A percentile compares a stretch with the other conserved stretches of the same genome.
These are phyloP conservation scores for Coemansia erecta DNA, from an alignment of 192 early-diverging fungal species.

Conservation along the genomic window DNA sequence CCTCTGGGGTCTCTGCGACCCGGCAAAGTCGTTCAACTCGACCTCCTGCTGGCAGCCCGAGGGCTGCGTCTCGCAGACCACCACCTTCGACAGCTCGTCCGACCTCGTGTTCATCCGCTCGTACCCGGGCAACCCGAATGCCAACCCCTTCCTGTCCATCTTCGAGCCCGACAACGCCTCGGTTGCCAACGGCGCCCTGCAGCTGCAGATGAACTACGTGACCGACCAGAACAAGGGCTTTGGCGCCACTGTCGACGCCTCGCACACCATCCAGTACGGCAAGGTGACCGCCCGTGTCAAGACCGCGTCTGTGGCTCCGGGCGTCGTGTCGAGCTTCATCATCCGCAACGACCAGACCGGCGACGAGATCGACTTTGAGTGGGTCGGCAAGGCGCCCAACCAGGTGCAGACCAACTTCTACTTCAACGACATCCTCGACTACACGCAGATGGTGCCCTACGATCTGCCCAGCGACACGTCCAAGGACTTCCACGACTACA, in stretches of 20 bases:
- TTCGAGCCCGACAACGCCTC: conserved; percentile 39
- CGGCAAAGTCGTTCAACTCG: conserved; percentile 41
- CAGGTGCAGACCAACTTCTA: conserved; percentile 69
- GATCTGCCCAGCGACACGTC: conserved; percentile 31
- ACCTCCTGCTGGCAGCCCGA: conserved; percentile 46
- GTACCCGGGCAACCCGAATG: conserved; percentile 28
- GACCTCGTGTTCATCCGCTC: conserved; percentile 26
- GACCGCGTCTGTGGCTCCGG: conserved; percentile 52
- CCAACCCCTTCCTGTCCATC: conserved; percentile 51
- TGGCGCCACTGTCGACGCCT: conserved; percentile 53
- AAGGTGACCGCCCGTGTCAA: conserved; percentile 58
- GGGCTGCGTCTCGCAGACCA: conserved; percentile 30
- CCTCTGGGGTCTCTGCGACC: conserved; percentile 47
- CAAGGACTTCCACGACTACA: conserved; percentile 57
- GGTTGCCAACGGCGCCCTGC: conserved; percentile 21
- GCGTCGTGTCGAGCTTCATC: conserved; percentile 62
- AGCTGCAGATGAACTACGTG: conserved; percentile 38
- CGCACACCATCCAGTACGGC: conserved; percentile 59
- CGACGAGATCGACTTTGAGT: conserved; percentile 72
- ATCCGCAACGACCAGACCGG: conserved; percentile 50
- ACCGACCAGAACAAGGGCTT: conserved; percentile 55
- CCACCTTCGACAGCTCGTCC: conserved; percentile 31
- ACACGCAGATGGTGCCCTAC: conserved; percentile 48
- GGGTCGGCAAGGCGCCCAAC: conserved; percentile 56
- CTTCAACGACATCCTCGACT: conserved; percentile 56